Conservation (phyloP, 164 flowering plant species). For the Vitis riparia region DNA sequence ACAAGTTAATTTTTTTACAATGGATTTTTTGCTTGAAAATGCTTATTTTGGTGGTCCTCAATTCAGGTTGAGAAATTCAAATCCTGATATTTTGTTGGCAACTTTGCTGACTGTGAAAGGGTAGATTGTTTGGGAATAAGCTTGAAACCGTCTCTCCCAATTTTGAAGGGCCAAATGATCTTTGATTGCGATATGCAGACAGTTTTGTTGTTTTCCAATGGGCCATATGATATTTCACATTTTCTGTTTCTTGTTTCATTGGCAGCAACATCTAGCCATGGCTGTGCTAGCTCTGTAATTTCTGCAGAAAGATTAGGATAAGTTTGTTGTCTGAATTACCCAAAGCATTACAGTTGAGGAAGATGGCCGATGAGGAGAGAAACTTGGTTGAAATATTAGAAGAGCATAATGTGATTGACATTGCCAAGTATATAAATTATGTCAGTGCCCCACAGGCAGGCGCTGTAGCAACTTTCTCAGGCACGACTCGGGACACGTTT, state of each 20-base stretch:
- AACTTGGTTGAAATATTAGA: slow-evolving; percentile 70
- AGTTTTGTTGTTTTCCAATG: not conserved
- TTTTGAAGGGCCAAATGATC: slow-evolving; percentile 1
- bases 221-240: too few species aligned
- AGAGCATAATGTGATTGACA: slow-evolving; percentile 46
- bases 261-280: not conserved
- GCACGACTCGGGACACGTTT: slow-evolving; percentile 84
- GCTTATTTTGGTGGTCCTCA: too few species aligned
- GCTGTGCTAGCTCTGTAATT: not conserved
- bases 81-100: too few species aligned
- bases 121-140: not conserved
- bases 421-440: slow-evolving; percentile 58
- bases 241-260: not conserved
- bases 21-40: too few species aligned
- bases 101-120: not conserved
- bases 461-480: slow-evolving; percentile 88
- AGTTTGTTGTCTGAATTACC: not conserved
- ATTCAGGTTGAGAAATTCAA: too few species aligned
- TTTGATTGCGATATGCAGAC: not conserved
- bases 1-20: too few species aligned
- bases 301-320: not conserved
- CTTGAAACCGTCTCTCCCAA: not conserved
- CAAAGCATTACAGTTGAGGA: not conserved
- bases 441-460: slow-evolving; percentile 78
- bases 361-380: slow-evolving; percentile 46